These are phyloP conservation scores for Coemansia sp. DNA, from an alignment of 192 early-diverging fungal genomes.

Conservation along the genomic window DNA sequence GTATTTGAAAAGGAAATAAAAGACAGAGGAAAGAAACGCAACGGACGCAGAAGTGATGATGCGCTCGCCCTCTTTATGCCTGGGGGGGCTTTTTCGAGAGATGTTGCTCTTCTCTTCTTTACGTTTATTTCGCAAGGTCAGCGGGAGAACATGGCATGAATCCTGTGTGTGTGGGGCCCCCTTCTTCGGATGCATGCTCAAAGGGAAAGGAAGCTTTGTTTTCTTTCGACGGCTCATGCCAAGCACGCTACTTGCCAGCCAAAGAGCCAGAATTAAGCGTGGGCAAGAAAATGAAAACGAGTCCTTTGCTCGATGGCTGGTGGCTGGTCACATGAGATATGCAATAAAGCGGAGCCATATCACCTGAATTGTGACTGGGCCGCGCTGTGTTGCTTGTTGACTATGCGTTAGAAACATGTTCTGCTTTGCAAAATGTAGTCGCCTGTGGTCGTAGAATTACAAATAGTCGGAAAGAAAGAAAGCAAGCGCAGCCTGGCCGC, in stretches of 20 bases:
- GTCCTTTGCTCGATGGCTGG: neutral
- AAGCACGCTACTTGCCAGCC: neutral
- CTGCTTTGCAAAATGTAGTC: neutral
- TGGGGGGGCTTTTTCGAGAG: neutral
- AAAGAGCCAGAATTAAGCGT: neutral
- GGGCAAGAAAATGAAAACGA: neutral
- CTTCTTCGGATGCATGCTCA: neutral
- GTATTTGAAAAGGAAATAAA: slow-evolving; percentile 3
- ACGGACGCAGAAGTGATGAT: neutral
- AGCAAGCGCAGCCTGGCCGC: neutral
- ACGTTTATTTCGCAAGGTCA: neutral
- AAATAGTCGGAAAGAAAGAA: neutral
- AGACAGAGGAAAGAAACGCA: neutral
- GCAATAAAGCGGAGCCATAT: slow-evolving; percentile 2
- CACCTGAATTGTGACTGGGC: too few relatives aligned
- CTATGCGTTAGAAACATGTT: neutral
- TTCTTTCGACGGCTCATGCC: neutral
- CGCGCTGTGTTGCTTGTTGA: too few relatives aligned
- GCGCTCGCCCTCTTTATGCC: neutral
- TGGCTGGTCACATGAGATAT: slow-evolving; percentile 1
- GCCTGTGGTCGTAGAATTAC: neutral
- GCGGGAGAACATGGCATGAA: neutral
- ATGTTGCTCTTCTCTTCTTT: neutral
- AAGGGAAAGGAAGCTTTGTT: neutral
- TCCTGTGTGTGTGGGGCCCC: neutral